These are phyloP conservation scores for Zelopaecilomyces penicillatus DNA, from an alignment of 2,329 filamentous ascomycete species.

Conservation along the genomic window DNA sequence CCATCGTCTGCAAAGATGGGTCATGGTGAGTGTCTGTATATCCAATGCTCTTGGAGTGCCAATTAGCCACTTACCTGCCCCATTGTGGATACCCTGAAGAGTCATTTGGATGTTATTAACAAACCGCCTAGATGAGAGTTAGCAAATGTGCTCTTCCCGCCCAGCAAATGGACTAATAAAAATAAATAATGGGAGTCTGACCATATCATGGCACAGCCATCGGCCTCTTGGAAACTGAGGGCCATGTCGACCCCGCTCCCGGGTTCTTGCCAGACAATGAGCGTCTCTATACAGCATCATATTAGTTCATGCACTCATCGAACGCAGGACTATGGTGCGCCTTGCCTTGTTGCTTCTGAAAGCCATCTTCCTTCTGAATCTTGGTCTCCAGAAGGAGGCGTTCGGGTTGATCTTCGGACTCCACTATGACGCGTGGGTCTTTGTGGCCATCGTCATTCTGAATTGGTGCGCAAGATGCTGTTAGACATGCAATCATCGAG, in stretches of 20 bases:
- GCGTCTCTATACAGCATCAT: slow-evolving; percentile 58
- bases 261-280: slow-evolving; percentile 95
- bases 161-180: neutral
- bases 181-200: slow-evolving; percentile 29
- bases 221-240: slow-evolving; percentile 93
- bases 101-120: slow-evolving; percentile 78
- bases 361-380: slow-evolving; percentile 89
- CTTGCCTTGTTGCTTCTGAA: slow-evolving; percentile 94
- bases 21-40: neutral
- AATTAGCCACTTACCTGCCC: slow-evolving; percentile 44
- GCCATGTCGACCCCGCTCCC: slow-evolving; percentile 87
- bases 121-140: slow-evolving; percentile 61
- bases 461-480: slow-evolving; percentile 1
- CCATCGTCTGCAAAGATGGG: slow-evolving; percentile 56
- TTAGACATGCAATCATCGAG: slow-evolving; percentile 1
- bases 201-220: slow-evolving; percentile 91
- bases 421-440: slow-evolving; percentile 80
- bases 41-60: neutral
- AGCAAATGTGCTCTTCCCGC: neutral
- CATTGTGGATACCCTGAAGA: slow-evolving; percentile 49
- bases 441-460: slow-evolving; percentile 57
- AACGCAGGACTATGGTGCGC: slow-evolving; percentile 6
- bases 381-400: slow-evolving; percentile 79
- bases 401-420: slow-evolving; percentile 85
- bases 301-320: slow-evolving; percentile 8